Evolutionary conservation across 176 grass and related monocot species (phyloP).

Genomic region (Hordeum marinum): DNA sequence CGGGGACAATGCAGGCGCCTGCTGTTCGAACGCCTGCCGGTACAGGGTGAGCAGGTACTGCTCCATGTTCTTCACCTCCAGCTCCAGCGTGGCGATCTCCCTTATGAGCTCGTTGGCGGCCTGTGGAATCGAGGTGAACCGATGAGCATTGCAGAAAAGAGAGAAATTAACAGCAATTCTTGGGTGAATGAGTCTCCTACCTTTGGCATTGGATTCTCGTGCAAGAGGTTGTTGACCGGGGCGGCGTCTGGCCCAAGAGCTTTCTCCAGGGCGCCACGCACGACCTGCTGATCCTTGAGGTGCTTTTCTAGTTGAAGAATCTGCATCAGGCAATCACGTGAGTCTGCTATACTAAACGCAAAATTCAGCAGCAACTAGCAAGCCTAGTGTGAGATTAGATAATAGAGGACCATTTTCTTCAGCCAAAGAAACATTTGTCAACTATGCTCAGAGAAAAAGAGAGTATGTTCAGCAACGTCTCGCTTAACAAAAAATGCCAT

Average conservation of each 20-base stretch:
- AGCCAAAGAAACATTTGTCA: not conserved
- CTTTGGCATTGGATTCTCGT: constrained; percentile 75
- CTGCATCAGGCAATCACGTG: constrained; percentile 38
- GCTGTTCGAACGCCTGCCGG: constrained; percentile 85
- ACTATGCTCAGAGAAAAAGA: not conserved
- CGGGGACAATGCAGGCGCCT: constrained; percentile 46
- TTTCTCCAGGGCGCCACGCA: constrained; percentile 73
- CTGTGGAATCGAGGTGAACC: constrained; percentile 27
- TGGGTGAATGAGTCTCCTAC: constrained; percentile 45
- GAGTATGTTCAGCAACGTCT: not conserved
- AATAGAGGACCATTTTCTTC: not conserved
- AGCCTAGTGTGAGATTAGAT: not conserved
- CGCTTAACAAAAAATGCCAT: not conserved
- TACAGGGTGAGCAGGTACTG: constrained; percentile 91
- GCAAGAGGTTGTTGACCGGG: constrained; percentile 49
- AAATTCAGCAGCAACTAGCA: not conserved
- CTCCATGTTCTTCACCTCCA: constrained; percentile 97
- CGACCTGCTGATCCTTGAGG: constrained; percentile 69
- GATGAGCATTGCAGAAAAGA: constrained; percentile 2
- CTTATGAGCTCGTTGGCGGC: constrained; percentile 81
- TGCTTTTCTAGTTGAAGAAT: constrained; percentile 77
- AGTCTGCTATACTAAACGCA: not conserved
- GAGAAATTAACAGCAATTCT: not conserved
- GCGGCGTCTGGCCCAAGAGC: constrained; percentile 57
- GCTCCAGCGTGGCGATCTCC: constrained; percentile 82